These are phyloP conservation scores for Salix viminalis DNA, from an alignment of 345 rosid genomes.

Conservation along the genomic window DNA sequence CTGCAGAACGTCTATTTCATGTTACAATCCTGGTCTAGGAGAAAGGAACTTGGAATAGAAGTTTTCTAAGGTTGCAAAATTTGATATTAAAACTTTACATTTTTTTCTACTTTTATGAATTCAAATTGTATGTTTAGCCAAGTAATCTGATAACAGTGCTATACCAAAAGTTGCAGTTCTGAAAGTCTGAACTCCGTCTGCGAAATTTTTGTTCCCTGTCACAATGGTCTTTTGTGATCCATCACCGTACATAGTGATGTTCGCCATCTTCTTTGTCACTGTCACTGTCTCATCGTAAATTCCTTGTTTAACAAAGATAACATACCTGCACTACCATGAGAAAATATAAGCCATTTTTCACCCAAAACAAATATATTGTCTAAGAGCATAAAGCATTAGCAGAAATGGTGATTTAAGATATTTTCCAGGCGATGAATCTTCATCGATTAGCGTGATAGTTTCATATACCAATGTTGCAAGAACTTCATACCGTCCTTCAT, in stretches of 20 bases:
- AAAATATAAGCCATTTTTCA: neutral
- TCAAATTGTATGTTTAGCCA: neutral
- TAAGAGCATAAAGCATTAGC: neutral
- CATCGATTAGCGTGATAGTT: neutral
- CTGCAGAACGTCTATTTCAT: conserved; percentile 29
- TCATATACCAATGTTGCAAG: neutral
- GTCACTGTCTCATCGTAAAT: conserved; percentile 56
- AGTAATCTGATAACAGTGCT: neutral
- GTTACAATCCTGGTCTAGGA: neutral
- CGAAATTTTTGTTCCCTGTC: conserved; percentile 56
- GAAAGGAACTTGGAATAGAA: neutral
- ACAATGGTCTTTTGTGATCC: conserved; percentile 78
- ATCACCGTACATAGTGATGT: conserved; percentile 67
- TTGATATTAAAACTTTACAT: no score
- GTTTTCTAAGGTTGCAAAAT: neutral
- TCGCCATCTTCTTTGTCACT: conserved; percentile 46
- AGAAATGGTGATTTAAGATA: neutral
- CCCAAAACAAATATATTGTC: neutral
- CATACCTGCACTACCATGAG: conserved; percentile 38
- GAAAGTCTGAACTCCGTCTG: conserved; percentile 53
- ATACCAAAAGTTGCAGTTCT: conserved; percentile 66
- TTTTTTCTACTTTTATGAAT: neutral
- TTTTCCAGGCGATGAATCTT: neutral
- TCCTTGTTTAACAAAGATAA: conserved; percentile 68
- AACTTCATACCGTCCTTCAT: conserved; percentile 47